phyloP scores from a whole-genome alignment of 129 eudicot species.

The Artemisia tridentata region DNA sequence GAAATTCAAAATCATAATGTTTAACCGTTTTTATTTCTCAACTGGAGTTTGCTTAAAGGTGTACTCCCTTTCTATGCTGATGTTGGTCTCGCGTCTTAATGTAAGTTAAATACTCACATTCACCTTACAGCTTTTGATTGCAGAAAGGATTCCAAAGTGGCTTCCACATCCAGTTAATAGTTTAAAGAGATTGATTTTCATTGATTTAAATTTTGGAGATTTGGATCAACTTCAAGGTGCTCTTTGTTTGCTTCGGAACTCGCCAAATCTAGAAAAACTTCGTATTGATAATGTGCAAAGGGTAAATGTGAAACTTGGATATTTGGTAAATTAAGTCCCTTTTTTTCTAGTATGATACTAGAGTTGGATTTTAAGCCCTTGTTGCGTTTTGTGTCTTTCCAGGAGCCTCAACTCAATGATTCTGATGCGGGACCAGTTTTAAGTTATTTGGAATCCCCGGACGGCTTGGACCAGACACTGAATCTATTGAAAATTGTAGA shows the following conservation, averaged over 20 bases:
- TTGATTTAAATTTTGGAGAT: conserved; percentile 1
- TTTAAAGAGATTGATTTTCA: not conserved
- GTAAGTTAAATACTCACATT: too few species aligned
- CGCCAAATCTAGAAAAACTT: conserved; percentile 4
- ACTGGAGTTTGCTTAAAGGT: too few species aligned
- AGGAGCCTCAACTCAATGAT: not conserved
- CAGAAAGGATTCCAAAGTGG: conserved; percentile 14
- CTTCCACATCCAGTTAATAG: not conserved
- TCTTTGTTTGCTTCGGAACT: conserved; percentile 20
- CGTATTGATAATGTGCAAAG: not conserved
- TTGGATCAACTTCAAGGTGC: conserved; percentile 21
- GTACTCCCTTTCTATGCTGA: too few species aligned
- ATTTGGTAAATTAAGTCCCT: not conserved
- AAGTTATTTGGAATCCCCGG: not conserved
- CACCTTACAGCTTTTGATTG: not conserved
- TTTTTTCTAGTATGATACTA: not conserved
- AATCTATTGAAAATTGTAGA: not conserved
- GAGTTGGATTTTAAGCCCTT: not conserved
- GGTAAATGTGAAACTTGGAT: not conserved
- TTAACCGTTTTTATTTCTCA: too few species aligned
- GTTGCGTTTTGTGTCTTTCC: not conserved
- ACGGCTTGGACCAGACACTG: not conserved
- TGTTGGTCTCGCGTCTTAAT: too few species aligned
- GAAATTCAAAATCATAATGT: too few species aligned
- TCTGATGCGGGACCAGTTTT: not conserved